Evolutionary conservation across 202 grass and related monocot genomes (phyloP), one percentile per base, ranked within the genome.

Genomic region (Hordeum pubiflorum): DNA sequence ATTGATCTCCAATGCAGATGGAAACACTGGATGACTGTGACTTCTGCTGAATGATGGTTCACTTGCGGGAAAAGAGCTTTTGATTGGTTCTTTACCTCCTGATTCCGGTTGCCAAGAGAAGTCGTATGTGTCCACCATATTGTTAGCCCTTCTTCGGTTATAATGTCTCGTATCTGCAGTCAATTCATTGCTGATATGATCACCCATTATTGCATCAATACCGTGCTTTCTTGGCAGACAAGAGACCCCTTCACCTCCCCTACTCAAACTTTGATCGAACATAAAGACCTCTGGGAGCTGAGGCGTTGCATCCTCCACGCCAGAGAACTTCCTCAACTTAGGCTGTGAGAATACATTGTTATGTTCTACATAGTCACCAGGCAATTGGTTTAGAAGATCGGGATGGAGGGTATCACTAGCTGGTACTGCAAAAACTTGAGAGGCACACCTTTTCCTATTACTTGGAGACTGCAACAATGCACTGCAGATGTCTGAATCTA

Each of bases 401-500:
- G 70, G 7, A 77, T 21, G 62, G 54, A 86, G 44, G 20, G 62
- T 29, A 52, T 78, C 44, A 80, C 41, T 77, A 38, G 85, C 32
- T 76, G 68, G 77, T 58, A 84, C 77, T 36, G 83, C 56, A 89
- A 86, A 65, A n/a, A 50, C 77, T 63, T 88, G 78, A 43, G 77
- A 33, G 24, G 74, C 64, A 72, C 56, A 40, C 62, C 5, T 91
- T 68, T 81, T 88, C 75, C 79, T 94, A 88, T 91, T 91, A 27
- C 74, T 72, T 17, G 85, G 70, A 55, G 92, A 91, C 37, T 87
- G 69, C 65, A 93, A 71, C 43, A 95, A 89, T 58, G 86, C 63
- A 87, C 95, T 98, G 79, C 87, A 89, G 66, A 96, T 90, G 86
- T 89, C 89, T 60, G 96, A 91, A 79, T 92, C 92, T 44, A 86